Evolutionary conservation across 2,329 filamentous ascomycete species (phyloP).

Genomic region (Fusarium equiseti): DNA sequence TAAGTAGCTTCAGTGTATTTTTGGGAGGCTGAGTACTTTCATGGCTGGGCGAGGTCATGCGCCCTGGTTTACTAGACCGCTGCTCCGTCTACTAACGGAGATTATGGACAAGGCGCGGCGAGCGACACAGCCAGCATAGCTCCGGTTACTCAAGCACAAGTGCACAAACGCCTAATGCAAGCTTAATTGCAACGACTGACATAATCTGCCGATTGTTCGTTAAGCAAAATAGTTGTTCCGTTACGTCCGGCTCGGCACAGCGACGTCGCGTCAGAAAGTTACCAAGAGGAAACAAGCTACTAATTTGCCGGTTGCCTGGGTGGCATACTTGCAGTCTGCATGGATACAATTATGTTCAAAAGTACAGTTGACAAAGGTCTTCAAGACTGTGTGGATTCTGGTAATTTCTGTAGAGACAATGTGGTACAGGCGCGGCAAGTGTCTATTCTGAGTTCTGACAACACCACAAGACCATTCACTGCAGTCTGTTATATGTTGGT

Average conservation of each 20-base stretch:
- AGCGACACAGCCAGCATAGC: neutral
- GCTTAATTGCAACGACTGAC: neutral
- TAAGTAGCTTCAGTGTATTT: neutral
- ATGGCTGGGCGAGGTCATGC: neutral
- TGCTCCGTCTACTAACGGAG: neutral
- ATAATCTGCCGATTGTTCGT: neutral
- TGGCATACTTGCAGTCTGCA: neutral
- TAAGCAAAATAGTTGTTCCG: neutral
- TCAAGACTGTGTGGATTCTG: neutral
- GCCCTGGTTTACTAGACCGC: neutral
- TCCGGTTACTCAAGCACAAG: neutral
- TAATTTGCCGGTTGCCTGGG: neutral
- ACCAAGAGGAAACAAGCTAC: neutral
- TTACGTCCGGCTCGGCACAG: neutral
- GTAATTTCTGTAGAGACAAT: neutral
- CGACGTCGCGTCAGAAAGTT: neutral
- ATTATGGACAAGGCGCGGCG: too few species aligned
- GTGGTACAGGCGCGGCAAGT: neutral
- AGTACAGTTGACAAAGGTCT: neutral
- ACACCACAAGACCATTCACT: neutral
- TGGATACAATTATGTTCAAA: neutral
- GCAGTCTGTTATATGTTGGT: neutral
- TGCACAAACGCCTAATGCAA: neutral
- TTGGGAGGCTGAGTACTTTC: neutral
- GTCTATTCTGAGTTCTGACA: neutral